Base-by-base conservation (phyloP, 768 basidiomycete genomes). In the Naganishia vaughanmartiniae region DNA sequence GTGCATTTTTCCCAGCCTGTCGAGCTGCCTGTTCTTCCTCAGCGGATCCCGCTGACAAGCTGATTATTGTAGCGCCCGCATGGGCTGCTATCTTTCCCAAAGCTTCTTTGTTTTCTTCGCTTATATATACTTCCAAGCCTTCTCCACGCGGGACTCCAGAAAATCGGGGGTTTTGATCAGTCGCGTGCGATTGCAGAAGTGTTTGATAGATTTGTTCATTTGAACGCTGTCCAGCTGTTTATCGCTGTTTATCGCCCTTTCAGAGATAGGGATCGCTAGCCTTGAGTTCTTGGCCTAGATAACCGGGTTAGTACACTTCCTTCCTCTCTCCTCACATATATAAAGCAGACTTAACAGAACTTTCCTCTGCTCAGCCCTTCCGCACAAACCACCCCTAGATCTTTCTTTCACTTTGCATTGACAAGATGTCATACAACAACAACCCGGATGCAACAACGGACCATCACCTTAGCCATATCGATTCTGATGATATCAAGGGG, bases 401-500 rank as follows among this genome's bases (percentile, higher is more conserved):
- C 7, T 24, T n/a, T 4, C n/a, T 21, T 51, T 51, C 54, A 30
- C 30, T 54, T 34, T 5, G 17, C 26, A 17, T 39, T 28, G 14
- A 15, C 60, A 42, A 45, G 24, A 63, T 63, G 60, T 45, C 60
- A 34, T 26, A 24, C 39, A 24, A 39, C 24, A 42, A n/a, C 26
- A 28, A 63, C 39, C 60, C 60, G 11, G 60, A 63, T n/a, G 5
- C 39, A 12, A 26, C 36, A 17, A 15, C 57, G 21, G 60, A 26
- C 21, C 42, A 63, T 30, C 60, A 63, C 17, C 60, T 63, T 12
- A 42, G 42, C 24, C 60, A 45, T 34, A 63, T 63, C 26, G 39
- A 63, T 30, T 63, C 60, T 11, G 60, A 63, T 24, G 42, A 63
- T 26, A 45, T 45, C 39, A 63, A 63, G 60, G 60, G 60, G 26